phyloP scores from a whole-genome alignment of 495 filamentous ascomycete species.

The Tuber aestivum region DNA sequence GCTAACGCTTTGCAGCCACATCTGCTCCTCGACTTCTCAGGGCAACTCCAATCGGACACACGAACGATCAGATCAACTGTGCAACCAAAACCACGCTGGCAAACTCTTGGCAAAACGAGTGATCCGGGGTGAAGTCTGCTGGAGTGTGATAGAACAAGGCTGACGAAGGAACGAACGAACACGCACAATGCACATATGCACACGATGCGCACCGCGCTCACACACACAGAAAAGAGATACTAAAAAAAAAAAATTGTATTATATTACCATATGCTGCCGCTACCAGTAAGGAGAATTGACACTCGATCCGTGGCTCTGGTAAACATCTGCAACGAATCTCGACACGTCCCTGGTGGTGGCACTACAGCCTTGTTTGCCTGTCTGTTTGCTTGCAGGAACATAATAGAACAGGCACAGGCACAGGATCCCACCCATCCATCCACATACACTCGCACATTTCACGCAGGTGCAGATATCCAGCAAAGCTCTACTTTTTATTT shows the following conservation, averaged over 20 bases:
- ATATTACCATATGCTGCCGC: background rate
- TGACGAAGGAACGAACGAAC: background rate
- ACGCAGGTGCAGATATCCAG: background rate
- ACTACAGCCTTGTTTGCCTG: background rate
- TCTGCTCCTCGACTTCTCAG: background rate
- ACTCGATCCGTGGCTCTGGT: slow-evolving; percentile 1
- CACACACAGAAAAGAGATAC: background rate
- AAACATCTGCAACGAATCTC: background rate
- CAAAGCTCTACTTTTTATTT: background rate
- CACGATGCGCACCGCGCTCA: background rate
- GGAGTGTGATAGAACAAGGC: background rate
- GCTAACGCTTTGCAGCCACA: slow-evolving; percentile 1
- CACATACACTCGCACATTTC: background rate
- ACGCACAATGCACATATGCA: background rate
- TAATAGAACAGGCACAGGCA: background rate
- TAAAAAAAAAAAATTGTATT: background rate
- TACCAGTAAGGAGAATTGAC: background rate
- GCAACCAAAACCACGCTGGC: slow-evolving; percentile 4
- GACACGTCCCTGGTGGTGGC: background rate
- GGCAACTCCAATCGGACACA: background rate
- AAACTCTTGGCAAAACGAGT: slow-evolving; percentile 5
- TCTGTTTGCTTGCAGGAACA: background rate
- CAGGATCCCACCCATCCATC: background rate
- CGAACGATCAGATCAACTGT: background rate
- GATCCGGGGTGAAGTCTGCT: background rate